phyloP scores from a whole-genome alignment of 331 rosid species.

The Quercus lobata region DNA sequence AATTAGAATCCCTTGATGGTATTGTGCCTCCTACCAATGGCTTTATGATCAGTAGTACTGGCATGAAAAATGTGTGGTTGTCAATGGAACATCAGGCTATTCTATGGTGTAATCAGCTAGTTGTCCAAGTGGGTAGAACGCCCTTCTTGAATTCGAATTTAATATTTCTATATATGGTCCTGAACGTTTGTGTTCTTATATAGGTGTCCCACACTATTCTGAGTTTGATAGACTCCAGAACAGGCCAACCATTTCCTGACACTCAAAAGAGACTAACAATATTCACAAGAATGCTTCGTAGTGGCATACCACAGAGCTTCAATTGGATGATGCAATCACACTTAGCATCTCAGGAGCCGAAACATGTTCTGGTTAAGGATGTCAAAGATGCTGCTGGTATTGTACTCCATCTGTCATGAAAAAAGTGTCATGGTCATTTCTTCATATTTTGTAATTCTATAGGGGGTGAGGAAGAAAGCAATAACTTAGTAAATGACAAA shows the following conservation, averaged over 20 bases:
- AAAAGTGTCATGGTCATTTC: background rate
- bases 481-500: background rate
- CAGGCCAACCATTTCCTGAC: slow-evolving; percentile 72
- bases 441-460: background rate
- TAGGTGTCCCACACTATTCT: slow-evolving; percentile 95
- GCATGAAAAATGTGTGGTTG: slow-evolving; percentile 96
- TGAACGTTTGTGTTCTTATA: slow-evolving; percentile 34
- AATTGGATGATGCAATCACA: slow-evolving; percentile 51
- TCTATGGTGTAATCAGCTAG: slow-evolving; percentile 96
- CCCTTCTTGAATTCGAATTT: slow-evolving; percentile 9
- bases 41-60: slow-evolving; percentile 90
- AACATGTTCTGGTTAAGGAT: slow-evolving; percentile 37
- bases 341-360: slow-evolving; percentile 30
- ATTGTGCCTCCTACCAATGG: slow-evolving; percentile 98
- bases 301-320: slow-evolving; percentile 75
- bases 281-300: slow-evolving; percentile 79
- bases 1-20: slow-evolving; percentile 81
- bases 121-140: slow-evolving; percentile 69
- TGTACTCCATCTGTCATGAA: background rate
- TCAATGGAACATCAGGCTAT: slow-evolving; percentile 99
- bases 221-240: slow-evolving; percentile 73
- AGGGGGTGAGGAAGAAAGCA: background rate
- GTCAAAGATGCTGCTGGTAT: slow-evolving; percentile 63
- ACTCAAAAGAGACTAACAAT: slow-evolving; percentile 55
- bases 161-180: slow-evolving; percentile 18